Conservation (phyloP, 1,284 basidiomycete genomes). For the Schizophyllum amplum region DNA sequence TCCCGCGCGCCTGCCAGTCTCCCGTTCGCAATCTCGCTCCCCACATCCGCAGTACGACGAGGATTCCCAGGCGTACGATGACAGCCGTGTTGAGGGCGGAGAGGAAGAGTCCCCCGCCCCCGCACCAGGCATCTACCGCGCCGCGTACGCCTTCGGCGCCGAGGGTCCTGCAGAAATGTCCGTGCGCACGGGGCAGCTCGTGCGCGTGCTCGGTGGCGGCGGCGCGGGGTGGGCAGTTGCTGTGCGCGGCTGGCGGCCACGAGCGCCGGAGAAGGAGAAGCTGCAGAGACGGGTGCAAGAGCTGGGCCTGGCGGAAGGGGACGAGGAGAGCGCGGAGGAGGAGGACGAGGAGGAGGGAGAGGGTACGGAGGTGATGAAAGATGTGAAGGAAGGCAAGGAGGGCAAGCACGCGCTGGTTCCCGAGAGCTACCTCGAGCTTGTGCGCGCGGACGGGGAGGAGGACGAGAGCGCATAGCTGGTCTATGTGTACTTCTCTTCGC, state of each 20-base stretch:
- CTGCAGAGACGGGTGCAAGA: background rate
- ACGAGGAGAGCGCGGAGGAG: background rate
- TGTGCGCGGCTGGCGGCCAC: background rate
- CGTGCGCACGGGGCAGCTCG: background rate
- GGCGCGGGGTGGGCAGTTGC: background rate
- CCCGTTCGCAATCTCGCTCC: background rate
- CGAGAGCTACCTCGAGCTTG: background rate
- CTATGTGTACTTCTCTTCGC: background rate
- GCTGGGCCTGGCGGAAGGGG: background rate
- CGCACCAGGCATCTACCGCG: background rate
- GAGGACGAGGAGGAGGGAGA: conserved; percentile 1
- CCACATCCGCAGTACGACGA: background rate
- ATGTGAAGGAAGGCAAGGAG: conserved; percentile 7
- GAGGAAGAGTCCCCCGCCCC: background rate
- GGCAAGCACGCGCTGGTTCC: background rate
- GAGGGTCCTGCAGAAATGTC: background rate
- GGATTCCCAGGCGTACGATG: background rate
- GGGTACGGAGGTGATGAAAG: conserved; percentile 1
- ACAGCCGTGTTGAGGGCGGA: background rate
- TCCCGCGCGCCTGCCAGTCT: background rate
- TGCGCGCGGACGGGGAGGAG: background rate
- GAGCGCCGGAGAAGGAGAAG: background rate
- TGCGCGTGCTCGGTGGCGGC: background rate
- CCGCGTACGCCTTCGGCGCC: background rate
- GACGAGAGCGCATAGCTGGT: background rate